Evolutionary conservation across 176 grass and related monocot genomes (phyloP).

Genomic region (barley (Hordeum vulgare)): MorexV3_pseudomolecules_assembly NC_058520.1:482060042-482060541

Average conservation of each 20-base stretch:
- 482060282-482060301: conserved; percentile 43
- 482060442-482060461: neutral
- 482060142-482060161: too few species aligned
- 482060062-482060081: too few species aligned
- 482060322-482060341: neutral
- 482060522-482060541: neutral
- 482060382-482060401: neutral
- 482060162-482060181: too few species aligned
- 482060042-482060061: too few species aligned
- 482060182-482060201: too few species aligned
- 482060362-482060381: neutral
- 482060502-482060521: neutral
- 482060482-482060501: neutral
- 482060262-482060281: conserved; percentile 33
- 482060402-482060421: neutral
- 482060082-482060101: too few species aligned
- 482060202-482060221: neutral
- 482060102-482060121: too few species aligned
- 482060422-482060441: neutral
- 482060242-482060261: conserved; percentile 45
- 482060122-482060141: too few species aligned
- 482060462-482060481: neutral
- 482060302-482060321: conserved; percentile 55
- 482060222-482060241: conserved; percentile 39
- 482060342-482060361: neutral